Conservation (phyloP, 2,329 filamentous ascomycete species). For the Parascedosporium putredinis region DNA sequence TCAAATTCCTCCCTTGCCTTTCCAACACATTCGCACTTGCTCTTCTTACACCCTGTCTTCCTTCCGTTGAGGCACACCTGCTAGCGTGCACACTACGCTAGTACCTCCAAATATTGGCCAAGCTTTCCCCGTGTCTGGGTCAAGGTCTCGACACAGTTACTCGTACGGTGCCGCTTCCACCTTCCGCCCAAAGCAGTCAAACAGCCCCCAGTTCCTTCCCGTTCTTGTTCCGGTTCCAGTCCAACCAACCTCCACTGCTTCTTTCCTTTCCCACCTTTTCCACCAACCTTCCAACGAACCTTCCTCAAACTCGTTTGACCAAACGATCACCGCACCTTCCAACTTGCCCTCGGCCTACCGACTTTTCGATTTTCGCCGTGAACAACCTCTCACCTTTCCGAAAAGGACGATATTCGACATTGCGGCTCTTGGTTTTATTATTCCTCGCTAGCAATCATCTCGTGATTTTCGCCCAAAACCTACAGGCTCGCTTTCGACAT, state of each 20-base stretch:
- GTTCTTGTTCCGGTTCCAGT: too few relatives aligned
- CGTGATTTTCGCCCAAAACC: too few relatives aligned
- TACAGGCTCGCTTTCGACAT: too few relatives aligned
- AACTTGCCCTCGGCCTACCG: too few relatives aligned
- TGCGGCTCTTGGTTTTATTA: neutral
- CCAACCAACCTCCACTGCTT: neutral
- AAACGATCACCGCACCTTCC: neutral
- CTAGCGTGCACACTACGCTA: neutral
- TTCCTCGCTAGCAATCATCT: too few relatives aligned
- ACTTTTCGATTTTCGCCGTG: too few relatives aligned
- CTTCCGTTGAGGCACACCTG: neutral
- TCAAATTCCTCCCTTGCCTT: neutral
- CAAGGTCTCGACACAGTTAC: neutral
- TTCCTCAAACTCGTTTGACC: too few relatives aligned
- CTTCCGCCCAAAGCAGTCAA: too few relatives aligned
- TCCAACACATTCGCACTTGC: too few relatives aligned
- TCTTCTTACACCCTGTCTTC: neutral
- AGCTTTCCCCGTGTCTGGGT: neutral
- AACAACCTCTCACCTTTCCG: too few relatives aligned
- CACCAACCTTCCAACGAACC: slow-evolving; percentile 8
- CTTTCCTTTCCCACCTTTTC: slow-evolving; percentile 8
- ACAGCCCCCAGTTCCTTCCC: neutral
- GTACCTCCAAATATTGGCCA: neutral
- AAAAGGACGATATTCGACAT: too few relatives aligned
- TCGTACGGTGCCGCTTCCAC: neutral